Evolutionary conservation across 2,329 filamentous ascomycete species (phyloP), one percentile per base, ranked within the genome.

Genomic region (Arthrobotrys conoides): DNA sequence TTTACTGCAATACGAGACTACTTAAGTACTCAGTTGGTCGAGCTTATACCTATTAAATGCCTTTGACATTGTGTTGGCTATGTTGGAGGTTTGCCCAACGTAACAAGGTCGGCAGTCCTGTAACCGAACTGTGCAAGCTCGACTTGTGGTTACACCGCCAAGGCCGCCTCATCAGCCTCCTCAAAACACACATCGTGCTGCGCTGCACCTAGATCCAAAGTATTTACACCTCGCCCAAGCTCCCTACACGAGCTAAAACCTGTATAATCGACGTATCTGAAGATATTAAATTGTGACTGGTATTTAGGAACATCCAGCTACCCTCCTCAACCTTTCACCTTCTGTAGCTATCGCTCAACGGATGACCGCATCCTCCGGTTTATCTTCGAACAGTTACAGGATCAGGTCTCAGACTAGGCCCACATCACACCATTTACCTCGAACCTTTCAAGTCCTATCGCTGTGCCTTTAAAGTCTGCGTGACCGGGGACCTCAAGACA

Each of bases 141-240:
- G 49, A 12, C 8, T 10, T 14, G 33, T 38, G 57, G 57, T 61
- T 61, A 61, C 57, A 61, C 57, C 24, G 57, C 57, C 57, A 61
- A 61, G 57, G 36, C 57, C 57, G 57, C 36, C 36, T 36, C 57
- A 61, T 61, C 36, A 61, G 33, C 53, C 53, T 61, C 36, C 53
- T 36, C 33, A 61, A 44, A 44, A 44, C 18, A 36, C 57, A 61
- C 57, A 36, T 41, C 36, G n/a, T n/a, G n/a, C n/a, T n/a, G n/a
- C n/a, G n/a, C n/a, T n/a, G n/a, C n/a, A n/a, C n/a, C n/a, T n/a
- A n/a, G n/a, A n/a, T n/a, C n/a, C n/a, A n/a, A n/a, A n/a, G n/a
- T n/a, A n/a, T n/a, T n/a, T n/a, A 30, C 27, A 30, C 27, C 27
- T 6, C 3, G 27, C 27, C 27, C 27, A 3, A 59, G 18, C 30